Base-by-base conservation (phyloP, 2,329 filamentous ascomycete genomes). In the Bipolaris bicolor region DNA sequence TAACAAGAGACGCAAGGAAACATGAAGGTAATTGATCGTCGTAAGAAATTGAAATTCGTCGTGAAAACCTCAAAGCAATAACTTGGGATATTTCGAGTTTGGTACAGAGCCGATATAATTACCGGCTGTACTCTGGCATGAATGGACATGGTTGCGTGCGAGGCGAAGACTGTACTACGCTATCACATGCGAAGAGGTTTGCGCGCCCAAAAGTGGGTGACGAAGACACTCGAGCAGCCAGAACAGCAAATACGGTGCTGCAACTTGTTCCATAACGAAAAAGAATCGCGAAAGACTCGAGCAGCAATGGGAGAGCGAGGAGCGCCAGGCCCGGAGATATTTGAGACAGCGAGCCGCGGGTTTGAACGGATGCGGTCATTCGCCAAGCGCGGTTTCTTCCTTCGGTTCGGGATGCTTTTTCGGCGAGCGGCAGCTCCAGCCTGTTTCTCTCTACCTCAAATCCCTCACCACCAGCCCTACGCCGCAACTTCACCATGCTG, bases 401-500 rank as follows among this genome's bases (percentile, higher is more conserved):
- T 58, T 58, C 46, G 55, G 55, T 49, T 58, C 55, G 60, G 29
- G 54, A 70, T 73, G 66, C 68, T 70, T 75, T 75, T 74, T 71
- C 65, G 66, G 62, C 64, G 52, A 61, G 59, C 61, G 64, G 61
- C 60, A 71, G 68, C 71, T 75, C 43, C 65, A 73, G 67, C 69
- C 73, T 70, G 69, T 60, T 69, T 62, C 63, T 64, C 63, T 48
- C 39, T 59, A 59, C 64, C 64, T 69, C 72, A 70, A 69, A 74
- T 72, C 70, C 71, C 71, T 71, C 72, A 74, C 67, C 62, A 69
- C 61, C 68, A 63, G 58, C 58, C 61, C 47, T 63, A 60, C 62
- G 60, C 67, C 66, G 60, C 66, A 65, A 68, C 55, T 67, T 54
- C 70, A 74, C 63, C 57, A 80, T 80, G 79, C 73, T 80, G 67